A percentile compares a stretch with the other conserved stretches of the same genome.
Evolutionary conservation across 2,329 filamentous ascomycete species (phyloP).

Genomic region (Xylariaceae sp.): DNA sequence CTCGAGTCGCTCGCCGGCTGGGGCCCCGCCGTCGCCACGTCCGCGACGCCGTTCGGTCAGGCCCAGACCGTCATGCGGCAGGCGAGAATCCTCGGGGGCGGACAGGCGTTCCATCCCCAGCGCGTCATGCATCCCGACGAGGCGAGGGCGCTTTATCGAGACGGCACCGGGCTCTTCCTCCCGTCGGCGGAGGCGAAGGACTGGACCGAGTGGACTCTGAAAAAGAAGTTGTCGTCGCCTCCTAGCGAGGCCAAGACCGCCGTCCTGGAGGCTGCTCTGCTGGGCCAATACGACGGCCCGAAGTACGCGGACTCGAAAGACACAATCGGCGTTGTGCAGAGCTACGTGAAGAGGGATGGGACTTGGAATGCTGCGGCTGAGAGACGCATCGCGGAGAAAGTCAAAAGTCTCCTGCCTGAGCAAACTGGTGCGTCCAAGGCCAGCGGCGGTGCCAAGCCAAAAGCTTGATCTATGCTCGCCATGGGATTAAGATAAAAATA

Average conservation of each 20-base stretch:
- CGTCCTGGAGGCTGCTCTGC: constrained; percentile 42
- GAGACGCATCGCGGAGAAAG: constrained; percentile 33
- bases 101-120: constrained; percentile 36
- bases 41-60: constrained; percentile 34
- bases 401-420: constrained; percentile 29
- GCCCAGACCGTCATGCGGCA: constrained; percentile 41
- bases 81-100: constrained; percentile 45
- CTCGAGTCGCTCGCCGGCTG: constrained; percentile 40
- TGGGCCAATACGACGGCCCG: constrained; percentile 42
- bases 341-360: constrained; percentile 41
- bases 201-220: constrained; percentile 24
- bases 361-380: constrained; percentile 33
- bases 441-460: constrained; percentile 8
- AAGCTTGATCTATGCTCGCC: constrained; percentile 14
- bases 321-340: constrained; percentile 36
- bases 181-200: constrained; percentile 39
- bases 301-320: constrained; percentile 35
- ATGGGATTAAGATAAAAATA: not conserved
- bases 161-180: constrained; percentile 43
- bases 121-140: constrained; percentile 26
- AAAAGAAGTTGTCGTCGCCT: too few species aligned
- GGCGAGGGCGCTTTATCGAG: constrained; percentile 26
- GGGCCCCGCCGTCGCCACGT: constrained; percentile 42
- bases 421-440: not conserved
- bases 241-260: constrained; percentile 29